These are phyloP conservation scores for Recurvomyces mirabilis DNA, from an alignment of 495 filamentous ascomycete species.

Conservation along the genomic window DNA sequence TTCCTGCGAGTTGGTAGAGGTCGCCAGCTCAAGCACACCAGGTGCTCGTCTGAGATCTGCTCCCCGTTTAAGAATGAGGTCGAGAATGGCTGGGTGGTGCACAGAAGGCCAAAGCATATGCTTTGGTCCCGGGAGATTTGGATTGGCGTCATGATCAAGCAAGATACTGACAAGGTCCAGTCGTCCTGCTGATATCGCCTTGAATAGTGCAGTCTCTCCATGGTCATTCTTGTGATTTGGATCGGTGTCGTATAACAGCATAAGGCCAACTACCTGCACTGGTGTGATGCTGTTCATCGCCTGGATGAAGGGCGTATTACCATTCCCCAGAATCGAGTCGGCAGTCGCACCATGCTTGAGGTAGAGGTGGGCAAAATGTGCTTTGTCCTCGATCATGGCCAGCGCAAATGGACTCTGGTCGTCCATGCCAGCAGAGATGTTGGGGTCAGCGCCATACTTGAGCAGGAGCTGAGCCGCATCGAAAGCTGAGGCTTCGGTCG, in stretches of 20 bases:
- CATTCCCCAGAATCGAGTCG: conserved; percentile 33
- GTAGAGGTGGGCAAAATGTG: conserved; percentile 35
- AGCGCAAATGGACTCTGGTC: conserved; percentile 35
- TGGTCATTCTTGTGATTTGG: conserved; percentile 40
- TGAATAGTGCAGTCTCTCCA: conserved; percentile 39
- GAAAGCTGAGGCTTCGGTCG: conserved; percentile 35
- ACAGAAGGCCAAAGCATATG: conserved; percentile 40
- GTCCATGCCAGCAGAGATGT: conserved; percentile 32
- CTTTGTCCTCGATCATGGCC: conserved; percentile 30
- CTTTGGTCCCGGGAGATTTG: conserved; percentile 41
- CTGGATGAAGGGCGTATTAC: conserved; percentile 38
- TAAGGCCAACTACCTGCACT: conserved; percentile 34
- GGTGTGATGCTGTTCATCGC: conserved; percentile 37
- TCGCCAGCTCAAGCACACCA: conserved; percentile 40
- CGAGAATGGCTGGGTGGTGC: conserved; percentile 32
- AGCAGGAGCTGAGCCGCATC: conserved; percentile 38
- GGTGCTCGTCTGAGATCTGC: conserved; percentile 37
- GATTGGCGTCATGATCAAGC: conserved; percentile 32
- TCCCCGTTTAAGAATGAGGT: conserved; percentile 34
- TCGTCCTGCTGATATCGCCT: conserved; percentile 32
- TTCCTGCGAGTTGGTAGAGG: conserved; percentile 38
- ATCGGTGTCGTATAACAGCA: conserved; percentile 40
- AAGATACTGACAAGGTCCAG: conserved; percentile 28
- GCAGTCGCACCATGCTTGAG: conserved; percentile 40
- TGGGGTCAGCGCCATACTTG: conserved; percentile 42